Evolutionary conservation across 768 basidiomycete species (phyloP), one percentile per base, ranked within the genome.

Genomic region (Suillus weaverae): DNA sequence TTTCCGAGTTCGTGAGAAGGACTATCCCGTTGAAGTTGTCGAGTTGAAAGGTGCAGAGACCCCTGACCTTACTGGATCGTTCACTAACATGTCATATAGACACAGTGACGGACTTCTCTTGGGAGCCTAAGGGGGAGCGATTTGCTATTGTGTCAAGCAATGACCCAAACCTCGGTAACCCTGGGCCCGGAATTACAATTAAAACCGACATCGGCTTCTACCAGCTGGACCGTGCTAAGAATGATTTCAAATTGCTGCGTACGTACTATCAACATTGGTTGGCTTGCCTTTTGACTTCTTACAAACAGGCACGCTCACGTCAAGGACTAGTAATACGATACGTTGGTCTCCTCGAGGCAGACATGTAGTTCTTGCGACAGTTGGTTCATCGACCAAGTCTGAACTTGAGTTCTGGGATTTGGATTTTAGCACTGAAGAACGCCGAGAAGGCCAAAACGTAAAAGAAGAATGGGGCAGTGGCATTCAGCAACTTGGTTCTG

Each of bases 361-460:
- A 51, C 95, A 98, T 79, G 92, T 97, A 64, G 92, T 97, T 61
- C 86, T 99, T 66, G 96, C 96, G 30, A 99, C 96, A 48, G 92
- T 99, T 64, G 97, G 97, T 33, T 96, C 94, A 10, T 91, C 94
- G 13, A 89, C 86, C 71, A 99, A 99, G 80, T 99, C 94, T 10
- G 97, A 98, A 77, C 84, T 99, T 35, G 97, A 99, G 75, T 99
- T 99, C 80, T 99, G 94, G 95, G 97, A 99, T 78, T 84, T 98
- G 51, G 97, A 99, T 80, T 96, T 97, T 75, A 89, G 85, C 68
- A 83, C 82, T 66, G 86, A 88, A 64, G 83, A 83, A 14, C 77
- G 80, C 38, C 78, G 81, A 66, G 80, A 85, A 70, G 71, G 76
- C 10, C 82, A 84, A 68, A 71, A 73, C 35, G 77, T 81, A 3